A percentile compares a stretch with the other conserved stretches of the same genome.
These are phyloP conservation scores for Fusarium dlaminii DNA, from an alignment of 2,329 filamentous ascomycete species.

Conservation along the genomic window DNA sequence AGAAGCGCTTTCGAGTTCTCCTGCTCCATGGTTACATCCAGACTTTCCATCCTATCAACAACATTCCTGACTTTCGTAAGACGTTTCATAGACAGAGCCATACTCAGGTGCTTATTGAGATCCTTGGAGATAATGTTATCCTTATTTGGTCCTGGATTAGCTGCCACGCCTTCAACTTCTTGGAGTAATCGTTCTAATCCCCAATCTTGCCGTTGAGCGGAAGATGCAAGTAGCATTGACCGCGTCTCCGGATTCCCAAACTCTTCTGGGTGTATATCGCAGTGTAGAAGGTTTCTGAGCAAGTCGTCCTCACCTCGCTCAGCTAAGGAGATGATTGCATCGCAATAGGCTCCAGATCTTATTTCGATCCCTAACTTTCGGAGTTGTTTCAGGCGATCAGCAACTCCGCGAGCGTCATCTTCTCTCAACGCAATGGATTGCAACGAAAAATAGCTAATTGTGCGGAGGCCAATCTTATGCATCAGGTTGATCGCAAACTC, in stretches of 20 bases:
- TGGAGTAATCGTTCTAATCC: constrained; percentile 55
- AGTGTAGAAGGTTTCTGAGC: constrained; percentile 56
- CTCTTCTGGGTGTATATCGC: constrained; percentile 65
- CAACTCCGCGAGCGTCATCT: constrained; percentile 63
- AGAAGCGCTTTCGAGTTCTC: constrained; percentile 42
- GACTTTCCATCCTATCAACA: constrained; percentile 47
- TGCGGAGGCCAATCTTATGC: constrained; percentile 73
- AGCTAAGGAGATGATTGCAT: constrained; percentile 72
- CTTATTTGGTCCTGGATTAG: constrained; percentile 16
- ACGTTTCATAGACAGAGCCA: constrained; percentile 5
- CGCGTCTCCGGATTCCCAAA: constrained; percentile 59
- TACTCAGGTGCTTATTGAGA: constrained; percentile 37
- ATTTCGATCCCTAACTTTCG: constrained; percentile 70
- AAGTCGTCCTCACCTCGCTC: constrained; percentile 61
- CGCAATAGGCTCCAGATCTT: constrained; percentile 70
- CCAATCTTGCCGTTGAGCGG: constrained; percentile 48
- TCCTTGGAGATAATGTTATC: constrained; percentile 29
- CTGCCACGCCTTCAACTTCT: constrained; percentile 48
- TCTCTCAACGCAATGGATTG: constrained; percentile 80
- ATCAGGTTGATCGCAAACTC: constrained; percentile 77
- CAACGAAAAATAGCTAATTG: constrained; percentile 79
- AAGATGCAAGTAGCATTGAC: constrained; percentile 50
- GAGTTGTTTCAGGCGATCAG: constrained; percentile 68
- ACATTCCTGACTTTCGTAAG: constrained; percentile 40
- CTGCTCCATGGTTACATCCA: constrained; percentile 43